Evolutionary conservation across 2,329 filamentous ascomycete genomes (phyloP), one percentile per base, ranked within the genome.

Genomic region (Ceratocystis diversiconidia): DNA sequence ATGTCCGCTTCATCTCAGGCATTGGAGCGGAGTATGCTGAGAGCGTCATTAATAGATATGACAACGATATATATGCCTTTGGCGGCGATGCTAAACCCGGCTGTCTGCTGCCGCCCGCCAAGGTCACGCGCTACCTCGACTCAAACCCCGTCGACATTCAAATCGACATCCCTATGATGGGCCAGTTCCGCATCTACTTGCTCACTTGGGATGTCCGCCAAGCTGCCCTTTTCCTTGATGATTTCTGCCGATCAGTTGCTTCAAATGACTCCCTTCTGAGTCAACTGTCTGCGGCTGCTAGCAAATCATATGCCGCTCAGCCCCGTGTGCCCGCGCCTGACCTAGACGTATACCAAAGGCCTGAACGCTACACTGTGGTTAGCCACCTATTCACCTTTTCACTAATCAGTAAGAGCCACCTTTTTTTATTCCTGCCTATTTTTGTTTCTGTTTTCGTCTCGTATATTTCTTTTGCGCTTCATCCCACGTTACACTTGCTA

Each of bases 71-170:
- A 15, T 76, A 76, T 61, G 74, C 75, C 19, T 75, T 77, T 71
- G 79, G 80, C 10, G 36, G 36, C 48, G 78, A 80, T 30, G 79
- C 79, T 60, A 79, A 78, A 68, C 80, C 80, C 2, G 81, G 81
- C 6, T 82, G 79, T 62, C 75, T 82, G 25, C 77, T 88, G 30
- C 81, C 85, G 2, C 88, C 88, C 1, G 85, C 85, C 50, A 87
- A 84, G 73, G 87, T 86, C 19, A 88, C 86, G 0, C 81, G 88
- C 32, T 90, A 87, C 72, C 82, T 90, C 63, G 88, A 92, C 73
- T 85, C 87, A 2, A 92, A 91, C 70, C 88, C 88, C 0, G 83
- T 92, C 52, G 85, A 91, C 70, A 77, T 91, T 32, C 87, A 92
- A 72, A 82, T 90, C 5, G 88, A 91, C 71, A 88, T 91, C 57